Evolutionary conservation across 2,329 filamentous ascomycete species (phyloP).

Genomic region (Colletotrichum orbiculare): DNA sequence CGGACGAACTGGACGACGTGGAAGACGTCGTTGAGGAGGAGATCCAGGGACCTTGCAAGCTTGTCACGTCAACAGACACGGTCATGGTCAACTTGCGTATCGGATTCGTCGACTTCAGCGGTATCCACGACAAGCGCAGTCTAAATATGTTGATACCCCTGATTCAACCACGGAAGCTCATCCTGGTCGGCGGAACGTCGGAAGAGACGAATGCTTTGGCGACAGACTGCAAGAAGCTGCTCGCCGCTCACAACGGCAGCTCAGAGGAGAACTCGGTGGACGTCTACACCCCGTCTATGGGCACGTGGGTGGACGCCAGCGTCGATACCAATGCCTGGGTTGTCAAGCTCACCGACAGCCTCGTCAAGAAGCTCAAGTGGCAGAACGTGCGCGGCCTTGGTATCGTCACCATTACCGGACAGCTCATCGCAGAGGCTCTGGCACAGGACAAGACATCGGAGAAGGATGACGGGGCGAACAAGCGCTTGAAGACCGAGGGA

Average conservation of each 20-base stretch:
- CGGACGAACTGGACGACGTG: slow-evolving; percentile 68
- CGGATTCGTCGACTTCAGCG: slow-evolving; percentile 90
- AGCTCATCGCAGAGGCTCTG: slow-evolving; percentile 55
- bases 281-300: slow-evolving; percentile 85
- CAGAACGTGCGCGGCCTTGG: slow-evolving; percentile 91
- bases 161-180: slow-evolving; percentile 92
- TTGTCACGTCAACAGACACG: slow-evolving; percentile 71
- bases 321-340: slow-evolving; percentile 99
- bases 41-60: slow-evolving; percentile 76
- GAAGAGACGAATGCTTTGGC: slow-evolving; percentile 85
- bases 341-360: slow-evolving; percentile 85
- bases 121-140: slow-evolving; percentile 92
- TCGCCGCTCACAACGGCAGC: slow-evolving; percentile 58
- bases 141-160: slow-evolving; percentile 94
- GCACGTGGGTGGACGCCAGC: slow-evolving; percentile 83
- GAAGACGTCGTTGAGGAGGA: slow-evolving; percentile 65
- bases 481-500: slow-evolving; percentile 60
- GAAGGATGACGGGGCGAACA: slow-evolving; percentile 57
- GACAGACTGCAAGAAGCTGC: slow-evolving; percentile 79
- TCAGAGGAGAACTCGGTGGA: slow-evolving; percentile 66
- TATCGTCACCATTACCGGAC: slow-evolving; percentile 92
- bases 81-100: slow-evolving; percentile 80
- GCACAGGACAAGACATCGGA: slow-evolving; percentile 57
- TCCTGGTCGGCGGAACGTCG: slow-evolving; percentile 84
- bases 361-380: slow-evolving; percentile 92